Evolutionary conservation across 2,329 filamentous ascomycete genomes (phyloP).

Genomic region (Triangularia verruculosa): DNA sequence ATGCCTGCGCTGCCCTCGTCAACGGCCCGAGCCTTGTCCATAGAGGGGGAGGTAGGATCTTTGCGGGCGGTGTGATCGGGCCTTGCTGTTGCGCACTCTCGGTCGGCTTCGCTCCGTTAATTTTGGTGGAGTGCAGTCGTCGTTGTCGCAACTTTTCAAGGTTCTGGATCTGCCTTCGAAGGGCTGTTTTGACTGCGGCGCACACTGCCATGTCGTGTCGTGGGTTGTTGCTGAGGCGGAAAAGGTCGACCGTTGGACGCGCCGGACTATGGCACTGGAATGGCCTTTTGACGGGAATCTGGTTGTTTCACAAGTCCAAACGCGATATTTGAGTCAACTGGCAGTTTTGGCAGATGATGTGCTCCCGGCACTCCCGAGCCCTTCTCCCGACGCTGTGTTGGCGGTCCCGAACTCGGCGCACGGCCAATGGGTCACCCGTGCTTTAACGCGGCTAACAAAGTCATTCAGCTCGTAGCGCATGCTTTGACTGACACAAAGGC

Average conservation of each 20-base stretch:
- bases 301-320: background rate
- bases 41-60: conserved; percentile 27
- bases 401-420: background rate
- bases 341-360: background rate
- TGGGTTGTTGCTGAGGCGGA: background rate
- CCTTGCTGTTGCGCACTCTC: conserved; percentile 28
- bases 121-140: conserved; percentile 30
- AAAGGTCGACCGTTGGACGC: background rate
- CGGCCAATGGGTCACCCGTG: background rate
- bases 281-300: background rate
- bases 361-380: background rate
- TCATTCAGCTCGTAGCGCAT: background rate
- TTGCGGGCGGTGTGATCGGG: conserved; percentile 40
- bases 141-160: conserved; percentile 29
- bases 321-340: background rate
- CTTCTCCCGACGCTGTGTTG: background rate
- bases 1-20: conserved; percentile 54
- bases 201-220: conserved; percentile 25
- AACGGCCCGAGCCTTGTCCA: conserved; percentile 59
- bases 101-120: conserved; percentile 11
- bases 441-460: background rate
- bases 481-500: background rate
- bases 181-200: conserved; percentile 26
- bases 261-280: background rate
- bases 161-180: conserved; percentile 31